A percentile compares a stretch with the other conserved stretches of the same genome.
Evolutionary conservation across 192 early-diverging fungal genomes (phyloP).

Genomic region (Umbelopsis isabellina): DNA sequence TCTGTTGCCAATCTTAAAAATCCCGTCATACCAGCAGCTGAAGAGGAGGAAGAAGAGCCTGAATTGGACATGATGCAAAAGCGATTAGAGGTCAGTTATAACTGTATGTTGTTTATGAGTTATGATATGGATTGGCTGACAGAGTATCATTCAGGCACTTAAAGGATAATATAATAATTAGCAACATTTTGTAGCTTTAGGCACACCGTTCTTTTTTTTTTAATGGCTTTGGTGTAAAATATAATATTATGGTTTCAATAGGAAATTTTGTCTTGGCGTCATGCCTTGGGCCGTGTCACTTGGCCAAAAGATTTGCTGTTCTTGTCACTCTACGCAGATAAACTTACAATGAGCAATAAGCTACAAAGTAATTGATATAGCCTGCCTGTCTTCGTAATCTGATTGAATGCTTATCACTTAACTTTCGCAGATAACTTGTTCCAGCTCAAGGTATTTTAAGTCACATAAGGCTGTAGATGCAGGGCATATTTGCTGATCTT

Average conservation of each 20-base stretch:
- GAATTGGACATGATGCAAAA: conserved; percentile 86
- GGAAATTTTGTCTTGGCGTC: neutral
- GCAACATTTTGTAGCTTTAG: neutral
- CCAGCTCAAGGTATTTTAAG: conserved; percentile 16
- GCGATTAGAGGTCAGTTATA: conserved; percentile 79
- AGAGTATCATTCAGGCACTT: conserved; percentile 25
- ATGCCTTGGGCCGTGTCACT: neutral
- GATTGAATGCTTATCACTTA: neutral
- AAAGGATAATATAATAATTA: conserved; percentile 27
- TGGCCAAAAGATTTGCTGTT: neutral
- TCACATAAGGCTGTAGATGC: neutral
- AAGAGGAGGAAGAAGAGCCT: conserved; percentile 70
- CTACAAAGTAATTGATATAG: conserved; percentile 20
- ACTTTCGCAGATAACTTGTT: conserved; percentile 16
- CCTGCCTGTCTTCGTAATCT: neutral
- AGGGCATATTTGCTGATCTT: neutral
- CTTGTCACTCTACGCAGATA: neutral
- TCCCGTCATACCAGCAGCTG: conserved; percentile 38
- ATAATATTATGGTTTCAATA: too few species aligned
- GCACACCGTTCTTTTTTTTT: neutral
- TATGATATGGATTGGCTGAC: neutral
- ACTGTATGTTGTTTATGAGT: neutral
- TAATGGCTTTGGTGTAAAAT: neutral
- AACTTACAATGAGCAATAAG: conserved; percentile 15
- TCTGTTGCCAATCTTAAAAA: conserved; percentile 47